Percentiles rank a stretch among this genome's conserved stretches.
These are phyloP conservation scores for Trichoderma sp. DNA, from an alignment of 2,329 filamentous ascomycete genomes.

Conservation along the genomic window DNA sequence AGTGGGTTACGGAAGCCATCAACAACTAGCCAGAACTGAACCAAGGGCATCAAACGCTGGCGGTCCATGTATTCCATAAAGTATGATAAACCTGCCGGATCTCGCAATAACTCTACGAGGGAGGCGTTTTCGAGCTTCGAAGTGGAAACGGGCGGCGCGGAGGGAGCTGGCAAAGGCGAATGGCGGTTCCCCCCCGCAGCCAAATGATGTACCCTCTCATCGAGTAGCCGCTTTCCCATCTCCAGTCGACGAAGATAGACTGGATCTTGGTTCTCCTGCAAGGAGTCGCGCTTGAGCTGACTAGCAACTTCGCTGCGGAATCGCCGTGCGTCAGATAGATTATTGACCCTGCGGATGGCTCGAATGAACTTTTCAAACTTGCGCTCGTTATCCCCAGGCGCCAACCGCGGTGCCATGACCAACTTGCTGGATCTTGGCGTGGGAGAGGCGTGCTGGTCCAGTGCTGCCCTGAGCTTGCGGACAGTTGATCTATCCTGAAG, in stretches of 20 bases:
- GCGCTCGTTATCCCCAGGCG: conserved; percentile 79
- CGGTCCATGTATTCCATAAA: conserved; percentile 99
- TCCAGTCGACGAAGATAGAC: conserved; percentile 86
- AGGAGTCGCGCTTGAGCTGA: conserved; percentile 81
- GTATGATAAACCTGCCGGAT: conserved; percentile 87
- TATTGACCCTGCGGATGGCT: conserved; percentile 81
- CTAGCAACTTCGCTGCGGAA: conserved; percentile 91
- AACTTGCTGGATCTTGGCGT: conserved; percentile 62
- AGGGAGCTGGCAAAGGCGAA: conserved; percentile 27
- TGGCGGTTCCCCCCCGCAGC: conserved; percentile 61
- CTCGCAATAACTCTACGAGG: conserved; percentile 80
- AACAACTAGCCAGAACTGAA: conserved; percentile 98
- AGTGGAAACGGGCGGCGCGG: conserved; percentile 34
- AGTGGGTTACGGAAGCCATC: conserved; percentile 93
- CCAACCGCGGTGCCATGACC: conserved; percentile 74
- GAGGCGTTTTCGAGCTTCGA: conserved; percentile 69
- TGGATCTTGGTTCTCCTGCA: conserved; percentile 74
- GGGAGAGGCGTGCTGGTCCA: conserved; percentile 92
- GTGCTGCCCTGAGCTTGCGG: conserved; percentile 80
- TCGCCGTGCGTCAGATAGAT: conserved; percentile 85
- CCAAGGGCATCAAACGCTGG: conserved; percentile 77
- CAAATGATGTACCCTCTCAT: conserved; percentile 82
- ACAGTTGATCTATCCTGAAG: conserved; percentile 95
- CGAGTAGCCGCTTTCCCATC: conserved; percentile 83
- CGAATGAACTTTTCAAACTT: conserved; percentile 94